These are phyloP conservation scores for Hypoxylon perforatum DNA, from an alignment of 495 filamentous ascomycete genomes.

Conservation along the genomic window DNA sequence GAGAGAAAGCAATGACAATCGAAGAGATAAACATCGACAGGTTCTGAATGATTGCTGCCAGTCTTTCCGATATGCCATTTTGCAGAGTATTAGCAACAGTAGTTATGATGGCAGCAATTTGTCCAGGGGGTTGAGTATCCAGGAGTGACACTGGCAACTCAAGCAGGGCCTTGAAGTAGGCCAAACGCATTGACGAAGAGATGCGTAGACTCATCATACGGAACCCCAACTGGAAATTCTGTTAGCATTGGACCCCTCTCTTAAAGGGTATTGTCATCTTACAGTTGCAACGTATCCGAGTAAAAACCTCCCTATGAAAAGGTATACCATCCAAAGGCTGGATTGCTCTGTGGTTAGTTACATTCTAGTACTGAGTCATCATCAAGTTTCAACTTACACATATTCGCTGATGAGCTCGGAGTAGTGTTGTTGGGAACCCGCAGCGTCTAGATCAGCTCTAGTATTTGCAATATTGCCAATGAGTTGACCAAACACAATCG, in stretches of 20 bases:
- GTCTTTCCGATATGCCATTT: slow-evolving; percentile 72
- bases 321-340: slow-evolving; percentile 68
- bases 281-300: slow-evolving; percentile 68
- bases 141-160: slow-evolving; percentile 63
- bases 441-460: slow-evolving; percentile 23
- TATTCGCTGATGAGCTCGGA: slow-evolving; percentile 36
- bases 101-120: slow-evolving; percentile 70
- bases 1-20: slow-evolving; percentile 65
- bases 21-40: slow-evolving; percentile 62
- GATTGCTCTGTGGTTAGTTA: slow-evolving; percentile 1
- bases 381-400: slow-evolving; percentile 33
- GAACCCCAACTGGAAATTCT: slow-evolving; percentile 58
- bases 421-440: slow-evolving; percentile 32
- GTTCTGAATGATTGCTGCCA: slow-evolving; percentile 64
- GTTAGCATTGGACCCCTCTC: neutral
- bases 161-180: slow-evolving; percentile 64
- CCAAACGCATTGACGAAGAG: slow-evolving; percentile 63
- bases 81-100: slow-evolving; percentile 72
- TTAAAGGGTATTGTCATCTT: slow-evolving; percentile 32
- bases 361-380: neutral
- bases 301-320: slow-evolving; percentile 70
- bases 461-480: slow-evolving; percentile 47
- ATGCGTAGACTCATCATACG: slow-evolving; percentile 65
- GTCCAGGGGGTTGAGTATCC: slow-evolving; percentile 64
- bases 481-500: slow-evolving; percentile 59